Evolutionary conservation across 1,284 basidiomycete species (phyloP), one percentile per base, ranked within the genome.

Genomic region (Cutaneotrichosporon cavernicola): DNA sequence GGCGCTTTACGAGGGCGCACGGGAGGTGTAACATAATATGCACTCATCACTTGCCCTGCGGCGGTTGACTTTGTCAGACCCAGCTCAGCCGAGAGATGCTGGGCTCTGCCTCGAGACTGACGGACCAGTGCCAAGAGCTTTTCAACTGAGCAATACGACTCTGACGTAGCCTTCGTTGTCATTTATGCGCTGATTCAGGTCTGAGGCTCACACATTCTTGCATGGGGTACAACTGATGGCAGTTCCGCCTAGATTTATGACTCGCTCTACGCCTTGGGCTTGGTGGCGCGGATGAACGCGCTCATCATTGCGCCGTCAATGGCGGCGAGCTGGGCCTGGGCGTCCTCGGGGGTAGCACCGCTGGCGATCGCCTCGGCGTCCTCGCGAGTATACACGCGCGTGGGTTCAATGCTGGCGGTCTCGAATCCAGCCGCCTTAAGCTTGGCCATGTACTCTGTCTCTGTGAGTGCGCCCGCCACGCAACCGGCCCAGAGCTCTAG

Each of bases 1-100:
- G 65, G 63, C 66, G 43, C 67, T 81, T 10, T 80, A 75, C 74
- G 73, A 75, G 14, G 77, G 74, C 0, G 68, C 68, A 64, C 62
- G 78, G 63, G 69, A 70, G 11, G 65, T 76, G 14, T 76, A 56
- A 38, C 36, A 56, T 53, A n/a, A 18, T 4, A 46, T 46, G 43
- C 43, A 46, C 40, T 2, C 5, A 13, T 43, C 34, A 13, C 34
- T 36, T 1, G 26, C 26, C 26, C 26, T 1, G 26, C 26, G 26
- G 26, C 26, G 26, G 26, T 26, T 26, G 26, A 26, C 26, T 26
- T 26, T 26, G 26, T 26, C 26, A 26, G 26, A 26, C 26, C 26
- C 26, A 26, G 26, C 26, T 26, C 26, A 8, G 34, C 11, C 34
- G 8, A 8, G 34, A 9, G 34, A 36, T 36, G 8, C 34, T 36